Base-by-base conservation (phyloP, 2,329 filamentous ascomycete species). In the Aspergillus jensenii region DNA sequence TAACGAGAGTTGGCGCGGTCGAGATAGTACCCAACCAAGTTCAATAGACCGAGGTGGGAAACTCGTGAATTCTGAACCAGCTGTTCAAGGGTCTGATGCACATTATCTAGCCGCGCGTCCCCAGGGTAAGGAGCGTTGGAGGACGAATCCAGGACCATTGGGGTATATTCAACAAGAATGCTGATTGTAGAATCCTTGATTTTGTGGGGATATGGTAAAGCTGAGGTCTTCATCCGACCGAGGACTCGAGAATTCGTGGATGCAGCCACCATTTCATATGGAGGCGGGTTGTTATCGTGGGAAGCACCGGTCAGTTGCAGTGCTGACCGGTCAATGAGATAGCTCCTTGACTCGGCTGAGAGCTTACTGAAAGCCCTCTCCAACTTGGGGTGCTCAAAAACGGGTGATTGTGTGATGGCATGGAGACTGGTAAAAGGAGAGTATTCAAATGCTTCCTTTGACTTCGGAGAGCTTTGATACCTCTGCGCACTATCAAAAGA, bases 1-100 rank as follows among this genome's bases (percentile, higher is more conserved):
- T 85, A 84, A 1, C 84, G 82, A 46, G 83, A 80, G 55, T 78
- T 78, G 3, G 79, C 76, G 66, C 85, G 82, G 68, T 87, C 84
- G 58, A 86, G 65, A 56, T 72, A 84, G 66, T 84, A 87, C 2
- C 78, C 78, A 8, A 81, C 61, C 51, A 81, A 78, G 52, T 72
- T 74, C 61, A 81, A 64, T 23, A 78, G 63, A 14, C 74, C 75
- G 35, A 77, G 67, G 51, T 77, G 76, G 9, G 73, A 75, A 15
- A 78, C 73, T 37, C 73, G 67, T 9, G 75, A 68, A 61, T 77
- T 78, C 40, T 77, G 74, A 11, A 77, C 65, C 15, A 78, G 64
- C 35, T 75, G 74, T 35, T 77, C 72, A 3, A 78, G 66, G 6
- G 72, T 72, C 52, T 72, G 61, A 56, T 74, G 71, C 12, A 78